Conservation (phyloP, 1,284 basidiomycete genomes). For the Malassezia slooffiae region DNA sequence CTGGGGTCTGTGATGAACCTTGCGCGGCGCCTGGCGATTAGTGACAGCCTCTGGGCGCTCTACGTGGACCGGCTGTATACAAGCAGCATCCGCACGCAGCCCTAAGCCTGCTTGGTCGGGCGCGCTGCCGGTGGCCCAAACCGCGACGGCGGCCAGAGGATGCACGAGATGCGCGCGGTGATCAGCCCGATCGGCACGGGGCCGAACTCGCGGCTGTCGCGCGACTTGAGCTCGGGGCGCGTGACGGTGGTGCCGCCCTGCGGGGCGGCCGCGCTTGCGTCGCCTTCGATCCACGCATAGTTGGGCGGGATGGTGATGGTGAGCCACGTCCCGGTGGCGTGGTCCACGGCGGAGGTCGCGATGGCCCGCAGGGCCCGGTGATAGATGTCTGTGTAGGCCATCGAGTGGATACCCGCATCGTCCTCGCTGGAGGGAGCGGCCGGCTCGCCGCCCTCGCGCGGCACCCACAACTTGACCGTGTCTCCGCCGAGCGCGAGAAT, state of each 20-base stretch:
- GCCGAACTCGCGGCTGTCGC: constrained; percentile 14
- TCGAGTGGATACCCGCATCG: background rate
- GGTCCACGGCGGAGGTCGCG: constrained; percentile 5
- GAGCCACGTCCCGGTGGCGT: constrained; percentile 17
- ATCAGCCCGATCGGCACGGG: constrained; percentile 50
- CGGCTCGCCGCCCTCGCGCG: background rate
- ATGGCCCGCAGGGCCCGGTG: constrained; percentile 2
- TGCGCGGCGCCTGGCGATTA: constrained; percentile 55
- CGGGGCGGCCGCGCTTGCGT: constrained; percentile 45
- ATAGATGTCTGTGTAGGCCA: constrained; percentile 13
- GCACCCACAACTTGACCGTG: constrained; percentile 47
- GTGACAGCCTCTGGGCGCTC: constrained; percentile 57
- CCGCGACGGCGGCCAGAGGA: constrained; percentile 48
- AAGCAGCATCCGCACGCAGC: background rate
- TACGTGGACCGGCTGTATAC: constrained; percentile 61
- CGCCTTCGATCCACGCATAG: constrained; percentile 53
- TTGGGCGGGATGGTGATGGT: constrained; percentile 29
- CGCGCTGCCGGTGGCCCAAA: constrained; percentile 23
- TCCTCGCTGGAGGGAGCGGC: no score
- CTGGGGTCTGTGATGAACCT: constrained; percentile 65
- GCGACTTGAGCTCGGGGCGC: constrained; percentile 10
- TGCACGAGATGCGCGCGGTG: constrained; percentile 46
- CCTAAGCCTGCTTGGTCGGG: constrained; percentile 6
- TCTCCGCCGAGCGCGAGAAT: constrained; percentile 53
- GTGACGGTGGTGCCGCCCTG: background rate